phyloP scores from a whole-genome alignment of 108 stramenopile genomes.

The Parmales sp. region DNA sequence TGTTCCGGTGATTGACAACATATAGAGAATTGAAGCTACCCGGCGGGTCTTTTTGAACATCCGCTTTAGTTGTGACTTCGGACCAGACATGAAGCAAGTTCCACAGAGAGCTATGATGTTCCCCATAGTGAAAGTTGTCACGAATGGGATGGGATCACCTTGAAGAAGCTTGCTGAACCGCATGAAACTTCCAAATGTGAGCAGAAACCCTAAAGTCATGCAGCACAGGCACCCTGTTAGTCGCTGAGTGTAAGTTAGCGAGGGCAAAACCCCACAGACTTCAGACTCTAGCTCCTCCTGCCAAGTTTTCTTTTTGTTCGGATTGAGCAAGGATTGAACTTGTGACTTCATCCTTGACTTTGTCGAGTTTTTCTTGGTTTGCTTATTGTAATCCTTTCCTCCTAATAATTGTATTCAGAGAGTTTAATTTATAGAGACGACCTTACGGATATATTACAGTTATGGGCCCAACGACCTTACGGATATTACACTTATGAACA shows the following conservation, averaged over 20 bases:
- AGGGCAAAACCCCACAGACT: neutral
- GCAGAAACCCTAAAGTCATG: neutral
- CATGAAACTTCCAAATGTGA: neutral
- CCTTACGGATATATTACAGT: too few relatives aligned
- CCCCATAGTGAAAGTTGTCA: slow-evolving; percentile 28
- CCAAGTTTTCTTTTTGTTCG: too few relatives aligned
- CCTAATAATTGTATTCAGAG: too few relatives aligned
- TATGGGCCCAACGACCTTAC: too few relatives aligned
- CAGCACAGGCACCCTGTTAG: slow-evolving; percentile 1
- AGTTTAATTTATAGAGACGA: too few relatives aligned
- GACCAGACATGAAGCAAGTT: slow-evolving; percentile 34
- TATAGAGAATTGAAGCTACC: slow-evolving; percentile 26
- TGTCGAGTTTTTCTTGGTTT: too few relatives aligned
- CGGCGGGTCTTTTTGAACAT: slow-evolving; percentile 31
- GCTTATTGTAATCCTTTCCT: too few relatives aligned
- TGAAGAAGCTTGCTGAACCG: neutral
- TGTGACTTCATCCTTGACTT: too few relatives aligned
- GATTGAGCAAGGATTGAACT: too few relatives aligned
- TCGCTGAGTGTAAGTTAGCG: slow-evolving; percentile 4
- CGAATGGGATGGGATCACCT: slow-evolving; percentile 30
- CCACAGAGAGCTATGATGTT: slow-evolving; percentile 28
- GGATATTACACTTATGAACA: too few relatives aligned
- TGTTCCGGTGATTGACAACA: slow-evolving; percentile 14
- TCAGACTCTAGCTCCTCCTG: too few relatives aligned
- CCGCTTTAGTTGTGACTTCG: slow-evolving; percentile 30